A percentile compares a stretch with the other conserved stretches of the same genome.
Conservation (phyloP, 345 rosid genomes). For the Lumnitzera littorea region DNA sequence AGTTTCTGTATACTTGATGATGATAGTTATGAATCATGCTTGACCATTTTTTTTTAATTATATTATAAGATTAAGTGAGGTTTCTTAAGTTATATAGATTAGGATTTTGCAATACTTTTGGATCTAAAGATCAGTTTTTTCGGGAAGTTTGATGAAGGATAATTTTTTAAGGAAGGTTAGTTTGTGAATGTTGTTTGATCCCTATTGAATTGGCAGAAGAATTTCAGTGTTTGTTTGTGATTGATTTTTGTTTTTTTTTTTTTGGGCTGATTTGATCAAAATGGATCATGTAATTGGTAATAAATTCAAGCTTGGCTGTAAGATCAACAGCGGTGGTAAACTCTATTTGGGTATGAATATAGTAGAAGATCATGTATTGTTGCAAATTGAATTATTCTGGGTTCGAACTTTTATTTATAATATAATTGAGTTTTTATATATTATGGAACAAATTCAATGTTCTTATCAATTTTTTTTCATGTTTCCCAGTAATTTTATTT, state of each 20-base stretch:
- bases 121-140: too few relatives aligned
- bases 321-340: constrained; percentile 98
- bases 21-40: too few relatives aligned
- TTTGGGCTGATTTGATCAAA: constrained; percentile 16
- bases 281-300: constrained; percentile 69
- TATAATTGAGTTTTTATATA: too few relatives aligned
- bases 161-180: constrained; percentile 13
- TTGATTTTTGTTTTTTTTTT: constrained; percentile 8
- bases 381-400: constrained; percentile 5
- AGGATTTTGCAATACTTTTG: too few relatives aligned
- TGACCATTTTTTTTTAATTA: too few relatives aligned
- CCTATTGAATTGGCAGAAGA: neutral
- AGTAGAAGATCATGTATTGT: neutral
- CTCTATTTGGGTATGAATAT: constrained; percentile 58
- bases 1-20: too few relatives aligned
- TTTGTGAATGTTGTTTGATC: neutral
- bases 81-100: too few relatives aligned
- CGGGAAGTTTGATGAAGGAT: constrained; percentile 11
- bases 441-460: too few relatives aligned
- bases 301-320: constrained; percentile 89
- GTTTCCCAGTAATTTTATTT: too few relatives aligned
- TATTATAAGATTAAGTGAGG: too few relatives aligned
- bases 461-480: too few relatives aligned
- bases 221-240: neutral
- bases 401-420: neutral